Percentiles rank a stretch among this genome's conserved stretches.
Evolutionary conservation across 768 basidiomycete genomes (phyloP).

Genomic region (Termitomyces sp.): DNA sequence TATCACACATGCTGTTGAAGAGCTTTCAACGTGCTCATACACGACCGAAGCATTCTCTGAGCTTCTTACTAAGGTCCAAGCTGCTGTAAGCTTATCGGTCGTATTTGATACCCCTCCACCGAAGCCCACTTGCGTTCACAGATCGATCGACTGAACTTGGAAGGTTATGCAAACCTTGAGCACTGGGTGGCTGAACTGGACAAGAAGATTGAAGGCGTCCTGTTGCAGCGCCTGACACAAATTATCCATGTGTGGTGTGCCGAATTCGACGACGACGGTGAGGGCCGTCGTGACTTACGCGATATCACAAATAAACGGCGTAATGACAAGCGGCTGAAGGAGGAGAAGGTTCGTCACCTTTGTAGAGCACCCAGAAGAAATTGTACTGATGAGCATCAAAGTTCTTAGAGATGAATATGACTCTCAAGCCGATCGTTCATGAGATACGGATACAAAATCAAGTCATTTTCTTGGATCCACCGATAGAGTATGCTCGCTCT

Average conservation of each 20-base stretch:
- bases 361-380: not conserved
- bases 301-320: slow-evolving; percentile 63
- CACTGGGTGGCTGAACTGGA: slow-evolving; percentile 85
- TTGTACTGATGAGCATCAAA: slow-evolving; percentile 19
- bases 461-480: slow-evolving; percentile 97
- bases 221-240: slow-evolving; percentile 67
- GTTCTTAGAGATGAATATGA: slow-evolving; percentile 71
- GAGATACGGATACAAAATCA: slow-evolving; percentile 99
- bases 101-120: not conserved
- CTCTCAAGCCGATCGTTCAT: slow-evolving; percentile 82
- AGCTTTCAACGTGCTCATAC: slow-evolving; percentile 84
- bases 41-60: slow-evolving; percentile 78
- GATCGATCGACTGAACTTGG: slow-evolving; percentile 93
- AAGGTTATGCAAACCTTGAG: slow-evolving; percentile 93
- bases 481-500: slow-evolving; percentile 89
- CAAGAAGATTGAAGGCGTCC: slow-evolving; percentile 75
- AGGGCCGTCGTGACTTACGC: slow-evolving; percentile 51
- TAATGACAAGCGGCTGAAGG: slow-evolving; percentile 64
- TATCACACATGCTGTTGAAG: slow-evolving; percentile 79
- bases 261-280: slow-evolving; percentile 79
- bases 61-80: slow-evolving; percentile 74
- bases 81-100: slow-evolving; percentile 50
- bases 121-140: slow-evolving; percentile 20
- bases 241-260: slow-evolving; percentile 85
- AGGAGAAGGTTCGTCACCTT: slow-evolving; percentile 60